Conservation (phyloP, 2,329 filamentous ascomycete species). For the Oidium heveae region DNA sequence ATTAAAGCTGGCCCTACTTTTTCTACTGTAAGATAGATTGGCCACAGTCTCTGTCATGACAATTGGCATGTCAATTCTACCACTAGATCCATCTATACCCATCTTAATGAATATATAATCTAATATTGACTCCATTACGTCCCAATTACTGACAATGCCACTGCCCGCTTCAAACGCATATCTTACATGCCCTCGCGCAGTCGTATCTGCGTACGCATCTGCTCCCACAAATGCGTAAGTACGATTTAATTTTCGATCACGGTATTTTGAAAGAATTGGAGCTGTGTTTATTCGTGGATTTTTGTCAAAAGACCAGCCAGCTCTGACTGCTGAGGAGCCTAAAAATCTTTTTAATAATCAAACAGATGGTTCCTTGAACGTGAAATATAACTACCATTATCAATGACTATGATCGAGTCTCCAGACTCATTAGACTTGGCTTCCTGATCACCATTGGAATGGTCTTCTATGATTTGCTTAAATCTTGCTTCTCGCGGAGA, state of each 20-base stretch:
- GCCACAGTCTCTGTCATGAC: slow-evolving; percentile 92
- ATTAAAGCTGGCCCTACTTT: slow-evolving; percentile 33
- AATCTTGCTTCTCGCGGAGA: slow-evolving; percentile 36
- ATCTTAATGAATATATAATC: slow-evolving; percentile 92
- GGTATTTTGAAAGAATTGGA: slow-evolving; percentile 83
- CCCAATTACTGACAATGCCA: slow-evolving; percentile 89
- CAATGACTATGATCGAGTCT: slow-evolving; percentile 71
- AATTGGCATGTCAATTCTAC: slow-evolving; percentile 58
- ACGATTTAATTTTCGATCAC: slow-evolving; percentile 77
- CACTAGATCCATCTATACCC: slow-evolving; percentile 52
- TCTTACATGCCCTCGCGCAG: slow-evolving; percentile 69
- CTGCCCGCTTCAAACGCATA: slow-evolving; percentile 78
- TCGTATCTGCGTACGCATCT: slow-evolving; percentile 88
- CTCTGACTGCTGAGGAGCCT: slow-evolving; percentile 76
- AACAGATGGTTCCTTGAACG: not conserved
- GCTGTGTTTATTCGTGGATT: slow-evolving; percentile 58
- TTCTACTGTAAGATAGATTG: slow-evolving; percentile 68
- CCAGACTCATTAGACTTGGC: slow-evolving; percentile 30
- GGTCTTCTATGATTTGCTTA: slow-evolving; percentile 26
- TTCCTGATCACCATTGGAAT: slow-evolving; percentile 36
- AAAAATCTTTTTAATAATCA: slow-evolving; percentile 5
- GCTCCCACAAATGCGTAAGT: slow-evolving; percentile 80
- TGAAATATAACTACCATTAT: slow-evolving; percentile 45
- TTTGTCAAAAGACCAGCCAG: slow-evolving; percentile 85
- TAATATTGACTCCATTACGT: slow-evolving; percentile 81